Base-by-base conservation (phyloP, 164 flowering plant species). In the Vitis amurensis region DNA sequence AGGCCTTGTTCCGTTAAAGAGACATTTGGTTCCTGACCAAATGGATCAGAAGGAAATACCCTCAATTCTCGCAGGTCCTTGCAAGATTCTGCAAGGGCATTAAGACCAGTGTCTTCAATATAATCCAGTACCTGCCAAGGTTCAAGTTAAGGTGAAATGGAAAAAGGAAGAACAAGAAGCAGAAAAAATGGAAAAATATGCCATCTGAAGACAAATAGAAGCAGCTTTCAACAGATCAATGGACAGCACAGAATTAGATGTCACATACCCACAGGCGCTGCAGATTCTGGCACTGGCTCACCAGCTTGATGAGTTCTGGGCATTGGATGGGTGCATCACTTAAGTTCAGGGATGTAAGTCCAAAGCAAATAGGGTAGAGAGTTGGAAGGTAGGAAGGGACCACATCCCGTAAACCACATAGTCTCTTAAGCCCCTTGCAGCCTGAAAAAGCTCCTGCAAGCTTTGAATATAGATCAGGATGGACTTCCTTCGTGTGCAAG, bases 401-500 rank as follows among this genome's bases (percentile, higher is more conserved):
- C 10, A 81, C 92, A 71, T 88, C 97, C 95, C 91, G 92, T 68
- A 94, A 88, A 16, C 97, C 99, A 68, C 98, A 94, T 58, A 94
- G 79, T 71, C 87, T 81, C 84, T 77, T 85, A 47, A 94, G 85
- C 51, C 79, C 76, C 76, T 87, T 92, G 80, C 96, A 92, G 31
- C 77, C 73, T 12, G 88, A 79, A 70, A 94, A 83, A 27, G 97
- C 94, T 61, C 80, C 84, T 4, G 79, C 70, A 58, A 94, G 77
- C 68, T 77, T 84, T 15, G 87, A 72, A 68, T 82, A 86, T 19
- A 85, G 76, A 61, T 94, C 96, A 1, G 89, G 75, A 12, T 81
- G 83, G 64, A 84, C 65, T 59, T 94, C 98, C 3, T 90, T 81
- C 0, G 85, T 72, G 52, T 73, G 92, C 17, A 83, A 79, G 47